Evolutionary conservation across 202 grass and related monocot species (phyloP), one percentile per base, ranked within the genome.

Genomic region (Panicum virgatum): DNA sequence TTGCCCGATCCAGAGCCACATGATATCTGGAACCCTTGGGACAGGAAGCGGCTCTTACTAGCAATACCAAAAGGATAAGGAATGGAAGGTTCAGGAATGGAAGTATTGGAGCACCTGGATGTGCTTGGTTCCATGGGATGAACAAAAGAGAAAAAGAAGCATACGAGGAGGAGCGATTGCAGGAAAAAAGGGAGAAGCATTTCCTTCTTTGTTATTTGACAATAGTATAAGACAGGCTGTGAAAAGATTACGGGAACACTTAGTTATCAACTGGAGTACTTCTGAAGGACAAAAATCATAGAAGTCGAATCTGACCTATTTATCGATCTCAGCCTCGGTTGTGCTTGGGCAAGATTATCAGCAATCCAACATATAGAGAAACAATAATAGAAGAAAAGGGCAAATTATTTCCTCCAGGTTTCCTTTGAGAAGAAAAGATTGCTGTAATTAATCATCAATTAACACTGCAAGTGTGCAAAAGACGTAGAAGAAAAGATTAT

Each of bases 41-140:
- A 79, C 1, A 60, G 54, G 53, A 32, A 46, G 27, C 0, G 16
- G 71, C 9, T 46, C 2, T 62, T 18, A 14, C 77, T 72, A 65
- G 10, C 1, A 77, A 77, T 1, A 23, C 70, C 82, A 71, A 89
- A 89, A 58, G 87, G 87, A 71, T 85, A 85, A 8, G 87, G 77
- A 26, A 85, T 42, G 5, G 82, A 48, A 43, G 85, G n/a, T n/a
- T n/a, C n/a, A 8, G 87, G 77, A 26, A 85, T 42, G 5, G 82
- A 48, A 43, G 85, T 4, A 42, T 38, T 14, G 2, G 44, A 19
- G 57, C 82, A 85, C 0, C 2, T 12, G n/a, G 37, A 43, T 0
- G 63, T 62, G 29, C 43, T 46, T 69, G 30, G 66, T 47, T 59
- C 61, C 53, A 62, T 29, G 15, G 86, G 68, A 69, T 64, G 44